phyloP scores from a whole-genome alignment of 192 early-diverging fungal genomes.

The Allomyces arbusculus region DNA sequence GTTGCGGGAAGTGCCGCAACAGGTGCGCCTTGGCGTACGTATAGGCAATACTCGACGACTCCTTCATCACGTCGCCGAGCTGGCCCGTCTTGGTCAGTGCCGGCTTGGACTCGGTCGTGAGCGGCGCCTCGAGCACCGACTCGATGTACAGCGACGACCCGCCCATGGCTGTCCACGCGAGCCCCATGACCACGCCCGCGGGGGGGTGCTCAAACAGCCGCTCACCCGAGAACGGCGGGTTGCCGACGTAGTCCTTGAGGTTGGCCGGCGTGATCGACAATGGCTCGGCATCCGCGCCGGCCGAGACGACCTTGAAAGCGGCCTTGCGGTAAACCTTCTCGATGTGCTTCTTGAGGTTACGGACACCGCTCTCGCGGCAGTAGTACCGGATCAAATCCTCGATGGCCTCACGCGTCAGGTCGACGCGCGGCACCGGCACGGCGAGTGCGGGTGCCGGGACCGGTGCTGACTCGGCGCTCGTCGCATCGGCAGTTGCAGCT shows the following conservation, averaged over 20 bases:
- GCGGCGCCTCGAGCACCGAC: constrained; percentile 63
- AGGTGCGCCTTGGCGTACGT: constrained; percentile 80
- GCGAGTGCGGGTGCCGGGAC: no score
- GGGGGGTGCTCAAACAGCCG: constrained; percentile 78
- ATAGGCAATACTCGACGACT: constrained; percentile 84
- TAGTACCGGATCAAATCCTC: constrained; percentile 71
- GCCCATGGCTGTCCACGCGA: constrained; percentile 95
- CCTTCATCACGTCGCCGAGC: constrained; percentile 98
- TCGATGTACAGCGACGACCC: constrained; percentile 90
- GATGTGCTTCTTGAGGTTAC: constrained; percentile 95
- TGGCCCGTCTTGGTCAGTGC: constrained; percentile 76
- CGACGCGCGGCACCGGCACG: constrained; percentile 33
- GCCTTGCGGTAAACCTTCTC: constrained; percentile 98
- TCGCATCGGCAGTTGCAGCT: no score
- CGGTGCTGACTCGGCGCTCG: no score
- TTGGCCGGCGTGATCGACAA: constrained; percentile 45
- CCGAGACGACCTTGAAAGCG: constrained; percentile 64
- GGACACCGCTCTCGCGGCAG: constrained; percentile 91
- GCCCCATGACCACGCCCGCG: constrained; percentile 90
- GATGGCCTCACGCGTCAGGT: constrained; percentile 52
- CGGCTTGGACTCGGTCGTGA: constrained; percentile 30
- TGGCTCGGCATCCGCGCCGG: constrained; percentile 26
- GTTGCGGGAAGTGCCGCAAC: constrained; percentile 43
- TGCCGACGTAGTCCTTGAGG: constrained; percentile 85
- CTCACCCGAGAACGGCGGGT: constrained; percentile 68